phyloP scores from a whole-genome alignment of 441 rosid genomes.

The Corymbia citriodora region DNA sequence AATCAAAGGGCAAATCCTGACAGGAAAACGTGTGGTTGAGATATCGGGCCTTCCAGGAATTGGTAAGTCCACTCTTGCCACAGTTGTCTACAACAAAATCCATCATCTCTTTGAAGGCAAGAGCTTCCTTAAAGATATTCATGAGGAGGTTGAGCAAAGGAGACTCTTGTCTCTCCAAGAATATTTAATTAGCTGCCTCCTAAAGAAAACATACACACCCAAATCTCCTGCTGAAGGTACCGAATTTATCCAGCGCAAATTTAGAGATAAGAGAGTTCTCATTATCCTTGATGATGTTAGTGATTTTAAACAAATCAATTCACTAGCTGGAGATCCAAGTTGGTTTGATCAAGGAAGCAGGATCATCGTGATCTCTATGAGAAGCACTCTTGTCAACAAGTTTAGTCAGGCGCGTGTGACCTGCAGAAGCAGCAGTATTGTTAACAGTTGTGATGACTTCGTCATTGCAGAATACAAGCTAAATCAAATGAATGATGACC shows the following conservation, averaged over 20 bases:
- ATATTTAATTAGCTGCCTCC: neutral
- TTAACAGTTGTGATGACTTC: no score
- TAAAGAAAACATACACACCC: neutral
- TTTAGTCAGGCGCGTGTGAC: no score
- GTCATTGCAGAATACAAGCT: no score
- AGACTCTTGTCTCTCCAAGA: neutral
- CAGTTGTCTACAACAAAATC: neutral
- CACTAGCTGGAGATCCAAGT: neutral
- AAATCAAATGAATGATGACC: no score
- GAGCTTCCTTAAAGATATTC: neutral
- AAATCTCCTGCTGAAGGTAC: neutral
- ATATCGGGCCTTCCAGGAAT: neutral
- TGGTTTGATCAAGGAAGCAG: neutral
- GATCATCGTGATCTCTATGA: neutral
- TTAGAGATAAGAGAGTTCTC: neutral
- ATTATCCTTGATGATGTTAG: neutral
- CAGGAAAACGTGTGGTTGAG: neutral
- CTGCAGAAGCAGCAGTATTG: no score
- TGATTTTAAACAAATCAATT: neutral
- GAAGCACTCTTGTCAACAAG: no score
- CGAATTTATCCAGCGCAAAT: neutral
- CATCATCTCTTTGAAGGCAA: neutral
- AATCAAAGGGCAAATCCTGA: neutral
- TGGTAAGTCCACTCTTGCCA: conserved; percentile 4
- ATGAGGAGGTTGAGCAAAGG: neutral